Percentiles rank a stretch among this genome's conserved stretches.
Evolutionary conservation across 1,139 yeast species (phyloP).

Genomic region (Geotrichum cucujoidarum): DNA sequence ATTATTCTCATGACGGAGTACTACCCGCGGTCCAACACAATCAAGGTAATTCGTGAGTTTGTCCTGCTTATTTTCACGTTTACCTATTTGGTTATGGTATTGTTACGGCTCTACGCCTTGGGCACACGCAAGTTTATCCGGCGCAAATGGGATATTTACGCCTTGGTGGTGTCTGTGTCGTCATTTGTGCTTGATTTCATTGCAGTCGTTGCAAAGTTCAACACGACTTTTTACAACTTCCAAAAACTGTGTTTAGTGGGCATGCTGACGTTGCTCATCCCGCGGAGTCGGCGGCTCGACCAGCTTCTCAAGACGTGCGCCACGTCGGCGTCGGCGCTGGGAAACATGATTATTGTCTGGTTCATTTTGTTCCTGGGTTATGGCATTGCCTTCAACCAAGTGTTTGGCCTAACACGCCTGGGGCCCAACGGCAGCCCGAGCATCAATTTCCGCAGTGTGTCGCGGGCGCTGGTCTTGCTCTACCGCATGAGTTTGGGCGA

Average conservation of each 20-base stretch:
- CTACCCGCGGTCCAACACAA: constrained; percentile 39
- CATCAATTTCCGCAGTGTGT: constrained; percentile 75
- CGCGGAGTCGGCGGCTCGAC: constrained; percentile 67
- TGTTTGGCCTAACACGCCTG: constrained; percentile 78
- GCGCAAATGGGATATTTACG: constrained; percentile 63
- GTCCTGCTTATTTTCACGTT: constrained; percentile 23
- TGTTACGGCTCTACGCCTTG: constrained; percentile 50
- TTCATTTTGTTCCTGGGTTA: constrained; percentile 71
- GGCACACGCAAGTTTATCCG: constrained; percentile 51
- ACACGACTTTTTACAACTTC: constrained; percentile 27
- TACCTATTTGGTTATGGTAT: constrained; percentile 21
- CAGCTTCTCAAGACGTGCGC: constrained; percentile 78
- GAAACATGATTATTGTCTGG: constrained; percentile 81
- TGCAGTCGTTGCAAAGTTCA: constrained; percentile 19
- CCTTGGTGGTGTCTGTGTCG: constrained; percentile 44
- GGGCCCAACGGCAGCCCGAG: constrained; percentile 75
- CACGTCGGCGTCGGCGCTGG: constrained; percentile 69
- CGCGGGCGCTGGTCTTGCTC: constrained; percentile 70
- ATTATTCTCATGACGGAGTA: constrained; percentile 53
- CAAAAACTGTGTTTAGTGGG: constrained; percentile 39
- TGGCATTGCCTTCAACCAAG: constrained; percentile 90
- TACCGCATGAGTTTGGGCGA: constrained; percentile 93
- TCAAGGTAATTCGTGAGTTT: constrained; percentile 36
- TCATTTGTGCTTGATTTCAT: constrained; percentile 20
- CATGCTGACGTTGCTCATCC: constrained; percentile 63